Evolutionary conservation across 495 filamentous ascomycete genomes (phyloP).

Genomic region (Neurospora sp.): DNA sequence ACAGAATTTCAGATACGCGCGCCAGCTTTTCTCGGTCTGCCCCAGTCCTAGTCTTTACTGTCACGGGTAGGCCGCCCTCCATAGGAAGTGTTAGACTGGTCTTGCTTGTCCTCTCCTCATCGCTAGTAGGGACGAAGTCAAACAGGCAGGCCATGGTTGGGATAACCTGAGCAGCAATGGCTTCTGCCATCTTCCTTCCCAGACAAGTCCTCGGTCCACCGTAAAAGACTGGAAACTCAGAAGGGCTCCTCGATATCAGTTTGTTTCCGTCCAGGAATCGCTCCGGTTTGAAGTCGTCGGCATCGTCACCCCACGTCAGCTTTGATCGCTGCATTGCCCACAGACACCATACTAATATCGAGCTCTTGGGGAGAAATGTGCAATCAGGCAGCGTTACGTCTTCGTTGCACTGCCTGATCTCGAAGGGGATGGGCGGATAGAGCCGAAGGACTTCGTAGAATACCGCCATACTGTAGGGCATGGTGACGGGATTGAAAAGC

Average conservation of each 20-base stretch:
- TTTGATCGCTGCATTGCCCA: slow-evolving; percentile 51
- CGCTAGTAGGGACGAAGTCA: slow-evolving; percentile 34
- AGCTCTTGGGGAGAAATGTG: slow-evolving; percentile 40
- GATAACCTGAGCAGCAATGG: slow-evolving; percentile 43
- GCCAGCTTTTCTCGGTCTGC: not conserved
- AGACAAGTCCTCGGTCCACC: slow-evolving; percentile 47
- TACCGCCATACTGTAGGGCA: slow-evolving; percentile 46
- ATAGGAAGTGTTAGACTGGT: slow-evolving; percentile 51
- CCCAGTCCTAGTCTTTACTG: slow-evolving; percentile 14
- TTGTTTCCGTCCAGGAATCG: slow-evolving; percentile 36
- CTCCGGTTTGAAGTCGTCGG: slow-evolving; percentile 42
- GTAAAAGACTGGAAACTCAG: slow-evolving; percentile 53
- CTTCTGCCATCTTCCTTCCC: slow-evolving; percentile 51
- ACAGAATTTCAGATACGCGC: too few species aligned
- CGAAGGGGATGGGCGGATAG: slow-evolving; percentile 51
- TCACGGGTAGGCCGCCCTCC: slow-evolving; percentile 46
- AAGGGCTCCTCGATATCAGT: slow-evolving; percentile 32
- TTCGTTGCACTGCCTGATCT: slow-evolving; percentile 45
- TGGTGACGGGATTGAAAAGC: slow-evolving; percentile 27
- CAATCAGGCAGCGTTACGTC: slow-evolving; percentile 46
- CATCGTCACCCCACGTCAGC: slow-evolving; percentile 45
- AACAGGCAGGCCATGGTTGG: slow-evolving; percentile 36
- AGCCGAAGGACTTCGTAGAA: slow-evolving; percentile 48
- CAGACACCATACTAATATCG: slow-evolving; percentile 47
- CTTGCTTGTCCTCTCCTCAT: slow-evolving; percentile 39